Evolutionary conservation across 1,284 basidiomycete species (phyloP), one percentile per base, ranked within the genome.

Genomic region (Puccinia horiana): DNA sequence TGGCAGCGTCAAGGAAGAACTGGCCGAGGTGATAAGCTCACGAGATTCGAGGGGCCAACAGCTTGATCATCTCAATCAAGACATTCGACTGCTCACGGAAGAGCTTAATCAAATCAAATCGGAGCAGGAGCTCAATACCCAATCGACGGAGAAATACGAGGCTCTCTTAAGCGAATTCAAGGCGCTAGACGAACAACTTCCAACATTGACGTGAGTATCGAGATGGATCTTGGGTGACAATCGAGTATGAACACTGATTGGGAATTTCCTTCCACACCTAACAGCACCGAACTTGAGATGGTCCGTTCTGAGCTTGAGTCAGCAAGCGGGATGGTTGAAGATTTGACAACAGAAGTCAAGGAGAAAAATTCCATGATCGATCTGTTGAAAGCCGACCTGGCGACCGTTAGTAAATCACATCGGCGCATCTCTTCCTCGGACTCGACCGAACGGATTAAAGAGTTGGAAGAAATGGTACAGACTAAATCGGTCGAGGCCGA

Each of bases 401-500:
- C 75, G 35, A 76, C 75, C 6, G 44, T 76, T 26, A 76, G 75
- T n/a, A 76, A 76, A 61, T 49, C 63, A 26, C 75, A 76, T 63
- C 54, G 56, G 0, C 8, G 61, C 40, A 54, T 42, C 8, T 76
- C 75, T 20, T 76, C 75, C 11, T 37, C 20, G 8, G 56, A 58
- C 26, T 6, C 61, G 16, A 37, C 75, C 20, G 75, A 61, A 26
- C 35, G 44, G 18, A 63, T 76, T 37, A 42, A 63, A 44, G 75
- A 76, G 35, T 44, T 76, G n/a, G 75, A 76, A 63, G 47, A 12
- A 23, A 0, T 52, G 6, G 26, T 76, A 5, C 11, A 29, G 23
- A 63, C 3, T 63, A 76, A 76, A 44, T 29, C 75, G 26, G 12
- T 32, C 29, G 75, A 76, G 37, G 75, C 56, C 4, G 75, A 76